phyloP scores from a whole-genome alignment of 2,329 filamentous ascomycete genomes.

The Clonostachys chloroleuca region DNA sequence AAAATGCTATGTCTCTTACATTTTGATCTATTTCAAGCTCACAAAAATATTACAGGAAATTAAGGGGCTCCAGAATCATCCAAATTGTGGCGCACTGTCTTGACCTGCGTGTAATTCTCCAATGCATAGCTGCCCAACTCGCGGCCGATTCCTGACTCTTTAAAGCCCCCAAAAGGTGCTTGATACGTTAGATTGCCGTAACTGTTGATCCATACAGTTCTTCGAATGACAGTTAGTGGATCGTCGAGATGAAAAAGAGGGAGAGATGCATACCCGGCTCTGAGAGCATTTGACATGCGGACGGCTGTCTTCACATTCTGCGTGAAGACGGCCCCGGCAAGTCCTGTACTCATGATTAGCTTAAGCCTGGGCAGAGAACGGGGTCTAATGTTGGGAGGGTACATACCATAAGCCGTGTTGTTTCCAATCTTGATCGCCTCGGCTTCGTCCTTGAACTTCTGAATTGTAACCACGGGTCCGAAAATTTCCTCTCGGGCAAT shows the following conservation, averaged over 20 bases:
- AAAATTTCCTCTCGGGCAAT: conserved; percentile 88
- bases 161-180: conserved; percentile 69
- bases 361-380: too few species aligned
- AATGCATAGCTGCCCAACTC: conserved; percentile 68
- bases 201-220: conserved; percentile 44
- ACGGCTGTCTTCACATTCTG: conserved; percentile 74
- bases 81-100: conserved; percentile 41
- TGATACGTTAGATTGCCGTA: conserved; percentile 37
- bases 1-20: too few species aligned
- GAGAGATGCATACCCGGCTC: conserved; percentile 44
- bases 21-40: too few species aligned
- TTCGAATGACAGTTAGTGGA: too few species aligned
- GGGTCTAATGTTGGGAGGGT: too few species aligned
- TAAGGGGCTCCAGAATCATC: too few species aligned
- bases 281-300: conserved; percentile 67
- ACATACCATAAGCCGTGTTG: conserved; percentile 62
- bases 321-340: conserved; percentile 77
- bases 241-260: too few species aligned
- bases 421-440: conserved; percentile 72
- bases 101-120: conserved; percentile 64
- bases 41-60: too few species aligned
- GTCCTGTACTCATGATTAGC: conserved; percentile 12
- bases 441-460: conserved; percentile 76
- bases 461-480: conserved; percentile 73
- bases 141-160: conserved; percentile 73